phyloP scores from a whole-genome alignment of 768 basidiomycete species.

The Suillus ampliporus region DNA sequence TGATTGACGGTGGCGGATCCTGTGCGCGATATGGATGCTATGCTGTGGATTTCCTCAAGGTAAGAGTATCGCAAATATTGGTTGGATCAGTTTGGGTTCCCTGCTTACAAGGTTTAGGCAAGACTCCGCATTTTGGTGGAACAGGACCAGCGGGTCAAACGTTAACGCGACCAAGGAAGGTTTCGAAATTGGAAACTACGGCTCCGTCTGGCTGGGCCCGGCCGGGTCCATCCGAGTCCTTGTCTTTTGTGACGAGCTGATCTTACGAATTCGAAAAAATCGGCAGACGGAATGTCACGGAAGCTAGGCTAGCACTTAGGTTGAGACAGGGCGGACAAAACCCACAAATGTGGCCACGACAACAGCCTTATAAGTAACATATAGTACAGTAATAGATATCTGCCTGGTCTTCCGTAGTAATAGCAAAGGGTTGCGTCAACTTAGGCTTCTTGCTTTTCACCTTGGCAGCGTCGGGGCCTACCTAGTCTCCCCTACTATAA shows the following conservation, averaged over 20 bases:
- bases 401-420: not conserved
- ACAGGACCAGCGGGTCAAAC: not conserved
- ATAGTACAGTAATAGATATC: not conserved
- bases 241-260: slow-evolving; percentile 3
- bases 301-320: not conserved
- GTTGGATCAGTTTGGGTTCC: not conserved
- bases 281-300: not conserved
- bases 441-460: not conserved
- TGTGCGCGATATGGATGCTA: not conserved
- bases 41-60: not conserved
- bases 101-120: slow-evolving; percentile 3
- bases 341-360: not conserved
- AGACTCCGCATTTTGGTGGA: not conserved
- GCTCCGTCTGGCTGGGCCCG: not conserved
- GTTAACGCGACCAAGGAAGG: not conserved
- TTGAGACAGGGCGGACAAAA: not conserved
- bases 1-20: slow-evolving; percentile 3
- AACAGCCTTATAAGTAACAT: not conserved
- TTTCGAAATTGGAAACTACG: not conserved
- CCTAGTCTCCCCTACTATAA: not conserved
- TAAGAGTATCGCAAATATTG: not conserved
- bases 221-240: not conserved
- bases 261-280: not conserved
- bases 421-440: not conserved
- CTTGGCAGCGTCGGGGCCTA: not conserved